Evolutionary conservation across 805 yeast genomes (phyloP), one percentile per base, ranked within the genome.

Genomic region (Kluyveromyces wickerhamii): DNA sequence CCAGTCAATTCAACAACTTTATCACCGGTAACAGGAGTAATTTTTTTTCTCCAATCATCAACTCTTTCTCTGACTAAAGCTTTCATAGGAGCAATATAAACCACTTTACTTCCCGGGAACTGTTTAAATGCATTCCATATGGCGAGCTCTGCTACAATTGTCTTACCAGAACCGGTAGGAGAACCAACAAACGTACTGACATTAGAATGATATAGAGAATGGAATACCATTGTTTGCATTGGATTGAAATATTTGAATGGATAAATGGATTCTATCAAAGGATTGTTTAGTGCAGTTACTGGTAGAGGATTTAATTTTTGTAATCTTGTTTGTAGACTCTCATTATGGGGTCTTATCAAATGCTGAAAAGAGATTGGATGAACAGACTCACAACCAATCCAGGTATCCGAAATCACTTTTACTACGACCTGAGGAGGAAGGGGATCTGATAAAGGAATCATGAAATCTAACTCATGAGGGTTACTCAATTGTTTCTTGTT

Each of bases 151-250:
- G 97, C 95, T 19, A 94, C 97, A 21, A 92, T 81, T 0, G 98
- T 92, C 58, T 92, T 92, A 46, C 99, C 99, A 0, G 96, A 89
- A 16, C 98, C 98, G 2, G 98, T 92, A 3, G 99, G 99, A 0
- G 97, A 87, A 7, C 99, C 99, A 29, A 92, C 84, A 57, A 92
- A 83, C 0, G 81, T 88, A 54, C 82, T 83, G 2, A 80, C 71
- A 42, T 81, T 74, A 1, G 80, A 63, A 56, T 92, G 77, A 61
- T 88, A 92, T 29, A 92, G 60, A 0, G 95, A 74, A 52, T 88
- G 95, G 62, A 92, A 92, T 0, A 81, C 73, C 97, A 89, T 89
- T 0, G 97, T 89, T 60, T 92, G 98, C 96, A 92, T 88, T 4
- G 98, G 97, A 54, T 92, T 92, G 69, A 92, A 92, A 59, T 83